Percentiles rank a stretch among this genome's conserved stretches.
Evolutionary conservation across 345 rosid species (phyloP).

Genomic region (Populus euphratica): DNA sequence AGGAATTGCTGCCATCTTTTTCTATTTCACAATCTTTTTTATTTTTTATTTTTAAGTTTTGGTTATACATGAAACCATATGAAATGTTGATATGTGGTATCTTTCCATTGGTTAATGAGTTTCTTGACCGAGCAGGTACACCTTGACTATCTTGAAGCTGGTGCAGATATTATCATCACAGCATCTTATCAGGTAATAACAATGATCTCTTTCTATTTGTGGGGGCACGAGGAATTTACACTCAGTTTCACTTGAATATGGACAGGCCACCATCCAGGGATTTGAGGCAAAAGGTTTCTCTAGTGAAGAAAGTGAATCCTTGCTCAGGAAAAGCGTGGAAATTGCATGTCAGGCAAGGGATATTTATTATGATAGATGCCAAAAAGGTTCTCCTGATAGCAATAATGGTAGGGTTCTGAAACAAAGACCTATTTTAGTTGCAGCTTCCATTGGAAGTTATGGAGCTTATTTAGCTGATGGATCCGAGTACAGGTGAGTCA

Average conservation of each 20-base stretch:
- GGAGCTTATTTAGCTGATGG: slow-evolving; percentile 91
- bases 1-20: not conserved
- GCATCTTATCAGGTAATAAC: slow-evolving; percentile 65
- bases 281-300: slow-evolving; percentile 70
- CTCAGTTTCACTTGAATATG: slow-evolving; percentile 6
- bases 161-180: slow-evolving; percentile 71
- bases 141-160: slow-evolving; percentile 82
- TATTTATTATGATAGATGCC: slow-evolving; percentile 46
- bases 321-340: slow-evolving; percentile 65
- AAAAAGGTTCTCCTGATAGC: slow-evolving; percentile 23
- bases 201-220: not conserved
- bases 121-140: slow-evolving; percentile 50
- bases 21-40: not conserved
- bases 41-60: not conserved
- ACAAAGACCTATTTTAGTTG: slow-evolving; percentile 56
- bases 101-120: slow-evolving; percentile 11
- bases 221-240: slow-evolving; percentile 6
- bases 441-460: slow-evolving; percentile 84
- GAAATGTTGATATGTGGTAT: not conserved
- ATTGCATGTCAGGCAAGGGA: slow-evolving; percentile 65
- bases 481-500: slow-evolving; percentile 67
- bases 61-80: not conserved
- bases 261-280: slow-evolving; percentile 78
- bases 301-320: slow-evolving; percentile 45
- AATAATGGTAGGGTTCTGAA: slow-evolving; percentile 37